Conservation (phyloP, 768 basidiomycete genomes). For the Lactarius sanguifluus region DNA sequence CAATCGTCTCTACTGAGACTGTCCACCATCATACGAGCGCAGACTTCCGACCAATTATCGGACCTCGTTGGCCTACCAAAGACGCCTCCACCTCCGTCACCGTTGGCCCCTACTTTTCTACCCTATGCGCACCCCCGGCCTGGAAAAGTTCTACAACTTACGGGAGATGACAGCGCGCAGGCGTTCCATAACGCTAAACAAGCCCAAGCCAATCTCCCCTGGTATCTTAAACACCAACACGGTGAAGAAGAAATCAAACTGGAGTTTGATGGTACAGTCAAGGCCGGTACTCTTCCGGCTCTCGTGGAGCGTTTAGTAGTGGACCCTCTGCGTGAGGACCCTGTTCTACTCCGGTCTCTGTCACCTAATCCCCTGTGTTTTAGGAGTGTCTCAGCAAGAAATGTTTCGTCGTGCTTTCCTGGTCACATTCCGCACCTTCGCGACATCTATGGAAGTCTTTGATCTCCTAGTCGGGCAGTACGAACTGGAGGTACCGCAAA, state of each 20-base stretch:
- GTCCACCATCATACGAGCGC: slow-evolving; percentile 22
- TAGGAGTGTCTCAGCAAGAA: slow-evolving; percentile 33
- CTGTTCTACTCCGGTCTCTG: not conserved
- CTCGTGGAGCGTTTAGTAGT: slow-evolving; percentile 69
- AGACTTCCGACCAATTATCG: slow-evolving; percentile 12
- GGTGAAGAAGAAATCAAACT: slow-evolving; percentile 58
- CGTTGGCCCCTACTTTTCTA: not conserved
- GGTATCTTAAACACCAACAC: slow-evolving; percentile 61
- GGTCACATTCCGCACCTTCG: slow-evolving; percentile 81
- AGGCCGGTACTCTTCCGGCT: slow-evolving; percentile 67
- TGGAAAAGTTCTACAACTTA: slow-evolving; percentile 42
- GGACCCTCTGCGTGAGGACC: slow-evolving; percentile 57
- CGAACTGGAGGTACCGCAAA: slow-evolving; percentile 47
- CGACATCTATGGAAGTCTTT: slow-evolving; percentile 64
- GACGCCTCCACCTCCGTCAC: not conserved
- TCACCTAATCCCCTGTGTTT: not conserved
- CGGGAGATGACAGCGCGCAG: slow-evolving; percentile 45
- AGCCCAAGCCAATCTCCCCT: slow-evolving; percentile 44
- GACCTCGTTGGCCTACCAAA: not conserved
- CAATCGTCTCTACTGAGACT: slow-evolving; percentile 18
- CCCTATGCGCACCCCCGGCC: slow-evolving; percentile 27
- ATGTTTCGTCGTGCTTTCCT: slow-evolving; percentile 66
- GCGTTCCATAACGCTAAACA: slow-evolving; percentile 42
- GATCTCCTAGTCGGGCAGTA: slow-evolving; percentile 67
- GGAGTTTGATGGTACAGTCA: slow-evolving; percentile 63